phyloP scores from a whole-genome alignment of 2,329 filamentous ascomycete species.

The Trichophyton mentagrophytes region DNA sequence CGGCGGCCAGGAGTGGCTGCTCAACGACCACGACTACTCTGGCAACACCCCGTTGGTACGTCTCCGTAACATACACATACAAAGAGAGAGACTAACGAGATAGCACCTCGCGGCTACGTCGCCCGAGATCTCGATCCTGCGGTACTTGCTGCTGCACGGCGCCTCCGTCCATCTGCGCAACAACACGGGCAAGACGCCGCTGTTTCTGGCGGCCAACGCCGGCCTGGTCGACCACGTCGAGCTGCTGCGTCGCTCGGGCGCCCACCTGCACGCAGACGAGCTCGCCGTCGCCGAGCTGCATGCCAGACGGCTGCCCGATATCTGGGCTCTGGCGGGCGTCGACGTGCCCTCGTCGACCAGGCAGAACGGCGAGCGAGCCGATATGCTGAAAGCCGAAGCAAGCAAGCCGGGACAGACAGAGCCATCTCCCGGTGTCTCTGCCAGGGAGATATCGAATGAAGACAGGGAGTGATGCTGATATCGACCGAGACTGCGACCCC shows the following conservation, averaged over 20 bases:
- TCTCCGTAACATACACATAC: no score
- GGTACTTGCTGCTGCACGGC: constrained; percentile 43
- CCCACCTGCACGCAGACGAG: constrained; percentile 48
- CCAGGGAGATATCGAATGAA: neutral
- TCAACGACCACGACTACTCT: constrained; percentile 67
- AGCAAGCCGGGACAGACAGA: neutral
- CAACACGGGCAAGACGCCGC: constrained; percentile 43
- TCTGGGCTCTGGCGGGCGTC: constrained; percentile 34
- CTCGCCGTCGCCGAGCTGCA: constrained; percentile 40
- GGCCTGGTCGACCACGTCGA: constrained; percentile 43
- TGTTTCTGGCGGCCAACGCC: constrained; percentile 47
- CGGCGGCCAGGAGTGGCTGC: constrained; percentile 51
- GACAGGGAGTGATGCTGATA: neutral
- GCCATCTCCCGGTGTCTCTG: neutral
- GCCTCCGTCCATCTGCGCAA: constrained; percentile 49
- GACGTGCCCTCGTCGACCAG: constrained; percentile 12
- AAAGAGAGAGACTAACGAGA: neutral
- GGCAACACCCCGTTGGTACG: constrained; percentile 54
- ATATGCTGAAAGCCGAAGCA: neutral
- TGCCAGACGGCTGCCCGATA: constrained; percentile 29
- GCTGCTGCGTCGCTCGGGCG: constrained; percentile 43
- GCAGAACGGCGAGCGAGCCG: neutral
- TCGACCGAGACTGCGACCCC: neutral
- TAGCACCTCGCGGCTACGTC: constrained; percentile 47
- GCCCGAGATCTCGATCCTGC: constrained; percentile 43